Evolutionary conservation across 495 filamentous ascomycete genomes (phyloP).

Genomic region (Xylaria longipes): DNA sequence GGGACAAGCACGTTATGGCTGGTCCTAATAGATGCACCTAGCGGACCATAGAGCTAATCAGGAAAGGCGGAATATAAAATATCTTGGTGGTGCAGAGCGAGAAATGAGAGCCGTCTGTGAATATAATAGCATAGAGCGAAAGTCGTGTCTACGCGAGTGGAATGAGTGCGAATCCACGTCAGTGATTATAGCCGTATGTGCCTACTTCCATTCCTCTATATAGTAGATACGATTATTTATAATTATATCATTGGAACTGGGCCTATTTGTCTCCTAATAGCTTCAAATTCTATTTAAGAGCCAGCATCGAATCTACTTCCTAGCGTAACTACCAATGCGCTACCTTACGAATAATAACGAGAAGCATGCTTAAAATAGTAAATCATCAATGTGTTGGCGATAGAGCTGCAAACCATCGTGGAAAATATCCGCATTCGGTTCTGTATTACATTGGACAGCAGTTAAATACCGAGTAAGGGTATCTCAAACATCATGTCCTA

Average conservation of each 20-base stretch:
- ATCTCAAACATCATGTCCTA: conserved; percentile 1
- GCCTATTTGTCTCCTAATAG: neutral
- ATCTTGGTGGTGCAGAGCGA: neutral
- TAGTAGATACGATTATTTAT: neutral
- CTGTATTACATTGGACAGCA: neutral
- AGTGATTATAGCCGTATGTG: neutral
- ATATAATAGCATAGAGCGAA: neutral
- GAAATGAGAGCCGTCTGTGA: neutral
- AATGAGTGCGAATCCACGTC: neutral
- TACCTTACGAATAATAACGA: neutral
- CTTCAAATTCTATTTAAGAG: neutral
- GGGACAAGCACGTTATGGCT: conserved; percentile 23
- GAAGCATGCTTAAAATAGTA: neutral
- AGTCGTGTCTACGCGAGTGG: neutral
- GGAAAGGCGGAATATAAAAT: neutral
- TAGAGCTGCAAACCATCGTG: neutral
- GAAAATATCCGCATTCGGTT: neutral
- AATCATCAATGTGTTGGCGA: neutral
- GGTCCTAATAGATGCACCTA: conserved; percentile 7
- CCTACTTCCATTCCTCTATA: neutral
- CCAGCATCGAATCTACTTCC: neutral
- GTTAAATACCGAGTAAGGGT: conserved; percentile 4
- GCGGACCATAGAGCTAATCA: neutral
- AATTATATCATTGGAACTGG: neutral
- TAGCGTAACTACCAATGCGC: neutral